phyloP scores from a whole-genome alignment of 2,329 filamentous ascomycete species.

The Zopfia rhizophila region DNA sequence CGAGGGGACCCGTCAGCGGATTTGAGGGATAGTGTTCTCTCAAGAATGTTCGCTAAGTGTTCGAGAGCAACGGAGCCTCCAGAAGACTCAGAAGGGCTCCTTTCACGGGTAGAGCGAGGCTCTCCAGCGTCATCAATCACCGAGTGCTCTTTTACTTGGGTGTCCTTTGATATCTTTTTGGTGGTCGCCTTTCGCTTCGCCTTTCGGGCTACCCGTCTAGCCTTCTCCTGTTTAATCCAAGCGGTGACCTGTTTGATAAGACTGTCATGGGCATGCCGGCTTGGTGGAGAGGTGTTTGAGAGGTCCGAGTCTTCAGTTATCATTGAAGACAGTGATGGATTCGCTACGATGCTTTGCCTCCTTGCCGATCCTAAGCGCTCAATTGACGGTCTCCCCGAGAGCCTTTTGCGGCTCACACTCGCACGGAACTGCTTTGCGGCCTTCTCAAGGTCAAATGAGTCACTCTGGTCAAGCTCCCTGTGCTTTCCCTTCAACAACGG shows the following conservation, averaged over 20 bases:
- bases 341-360: conserved; percentile 36
- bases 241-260: conserved; percentile 79
- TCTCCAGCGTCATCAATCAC: conserved; percentile 14
- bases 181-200: conserved; percentile 61
- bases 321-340: conserved; percentile 42
- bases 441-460: conserved; percentile 54
- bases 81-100: conserved; percentile 69
- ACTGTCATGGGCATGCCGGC: conserved; percentile 44
- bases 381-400: conserved; percentile 55
- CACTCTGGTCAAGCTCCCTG: conserved; percentile 56
- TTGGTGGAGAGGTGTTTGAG: conserved; percentile 28
- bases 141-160: conserved; percentile 7
- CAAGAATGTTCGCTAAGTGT: conserved; percentile 80
- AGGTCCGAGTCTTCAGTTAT: conserved; percentile 41
- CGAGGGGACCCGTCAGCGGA: conserved; percentile 51
- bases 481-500: conserved; percentile 58
- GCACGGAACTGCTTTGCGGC: conserved; percentile 48
- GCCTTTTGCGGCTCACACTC: conserved; percentile 53
- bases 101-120: conserved; percentile 47
- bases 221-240: conserved; percentile 85
- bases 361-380: conserved; percentile 39
- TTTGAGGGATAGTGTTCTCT: conserved; percentile 67
- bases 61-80: conserved; percentile 80
- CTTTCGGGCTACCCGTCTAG: conserved; percentile 69
- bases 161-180: conserved; percentile 56